These are phyloP conservation scores for Trichoderma gamsii DNA, from an alignment of 495 filamentous ascomycete species.

Conservation along the genomic window DNA sequence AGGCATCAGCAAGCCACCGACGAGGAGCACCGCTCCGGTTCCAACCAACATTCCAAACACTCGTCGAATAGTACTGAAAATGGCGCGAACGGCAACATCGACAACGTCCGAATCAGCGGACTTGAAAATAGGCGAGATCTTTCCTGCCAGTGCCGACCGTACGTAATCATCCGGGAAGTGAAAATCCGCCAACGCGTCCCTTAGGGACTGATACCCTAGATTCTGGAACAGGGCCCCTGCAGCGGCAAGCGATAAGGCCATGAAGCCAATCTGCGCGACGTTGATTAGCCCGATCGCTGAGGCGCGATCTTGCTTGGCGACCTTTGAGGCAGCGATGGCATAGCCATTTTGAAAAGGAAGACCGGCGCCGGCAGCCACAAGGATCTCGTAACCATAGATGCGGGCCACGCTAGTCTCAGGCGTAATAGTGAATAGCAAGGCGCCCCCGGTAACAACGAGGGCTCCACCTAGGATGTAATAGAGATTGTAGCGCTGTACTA, in stretches of 20 bases:
- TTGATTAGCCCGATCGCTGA: constrained; percentile 49
- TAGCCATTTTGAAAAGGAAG: constrained; percentile 41
- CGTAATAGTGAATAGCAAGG: constrained; percentile 43
- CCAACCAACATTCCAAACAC: no score
- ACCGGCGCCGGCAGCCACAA: constrained; percentile 47
- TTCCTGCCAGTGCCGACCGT: background rate
- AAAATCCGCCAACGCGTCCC: background rate
- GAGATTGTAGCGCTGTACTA: constrained; percentile 47
- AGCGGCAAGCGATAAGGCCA: constrained; percentile 48
- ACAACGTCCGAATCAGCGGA: background rate
- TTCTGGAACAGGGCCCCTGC: constrained; percentile 52
- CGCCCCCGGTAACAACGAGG: constrained; percentile 43
- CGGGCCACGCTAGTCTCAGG: constrained; percentile 24
- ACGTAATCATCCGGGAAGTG: background rate
- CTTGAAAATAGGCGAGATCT: background rate
- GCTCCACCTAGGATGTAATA: constrained; percentile 50
- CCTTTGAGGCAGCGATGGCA: constrained; percentile 46
- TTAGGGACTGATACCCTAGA: constrained; percentile 27
- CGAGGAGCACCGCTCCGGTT: no score
- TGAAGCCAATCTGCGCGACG: constrained; percentile 45
- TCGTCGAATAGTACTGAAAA: background rate
- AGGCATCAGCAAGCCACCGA: no score
- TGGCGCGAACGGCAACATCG: background rate
- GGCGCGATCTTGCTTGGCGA: constrained; percentile 34
- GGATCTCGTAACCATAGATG: constrained; percentile 47